Conservation (phyloP, 495 filamentous ascomycete genomes). For the Penicillium maclennaniae region DNA sequence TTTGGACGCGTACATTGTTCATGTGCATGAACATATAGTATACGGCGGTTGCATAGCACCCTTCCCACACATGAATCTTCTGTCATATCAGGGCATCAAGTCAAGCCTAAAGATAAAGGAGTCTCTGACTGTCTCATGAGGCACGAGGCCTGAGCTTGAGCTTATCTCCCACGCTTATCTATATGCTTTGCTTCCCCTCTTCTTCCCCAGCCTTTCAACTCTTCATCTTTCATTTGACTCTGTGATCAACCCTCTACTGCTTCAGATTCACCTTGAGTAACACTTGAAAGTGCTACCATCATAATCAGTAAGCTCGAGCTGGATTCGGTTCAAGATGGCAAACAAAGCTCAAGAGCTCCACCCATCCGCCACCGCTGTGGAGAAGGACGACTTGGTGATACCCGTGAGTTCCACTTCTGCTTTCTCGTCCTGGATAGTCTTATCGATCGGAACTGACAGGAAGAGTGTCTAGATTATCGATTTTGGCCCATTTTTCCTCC, state of each 20-base stretch:
- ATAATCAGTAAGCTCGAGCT: neutral
- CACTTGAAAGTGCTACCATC: neutral
- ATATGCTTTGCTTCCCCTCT: neutral
- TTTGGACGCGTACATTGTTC: no score
- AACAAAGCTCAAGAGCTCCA: constrained; percentile 11
- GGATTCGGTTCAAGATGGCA: constrained; percentile 5
- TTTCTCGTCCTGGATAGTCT: neutral
- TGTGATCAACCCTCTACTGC: neutral
- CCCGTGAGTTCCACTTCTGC: constrained; percentile 47
- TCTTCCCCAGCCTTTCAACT: neutral
- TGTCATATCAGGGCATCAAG: neutral
- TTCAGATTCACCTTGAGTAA: neutral
- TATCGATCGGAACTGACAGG: neutral
- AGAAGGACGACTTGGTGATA: constrained; percentile 64
- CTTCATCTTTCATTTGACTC: neutral
- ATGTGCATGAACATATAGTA: no score
- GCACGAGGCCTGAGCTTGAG: neutral
- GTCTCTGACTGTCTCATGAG: neutral
- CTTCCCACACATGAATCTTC: neutral
- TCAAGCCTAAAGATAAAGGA: neutral
- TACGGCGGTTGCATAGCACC: no score
- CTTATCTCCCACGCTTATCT: neutral
- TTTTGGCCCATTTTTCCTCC: constrained; percentile 73
- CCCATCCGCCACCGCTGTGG: constrained; percentile 50
- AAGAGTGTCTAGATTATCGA: constrained; percentile 68